phyloP scores from a whole-genome alignment of 1,284 basidiomycete genomes.

The Anthracocystis setariae region DNA sequence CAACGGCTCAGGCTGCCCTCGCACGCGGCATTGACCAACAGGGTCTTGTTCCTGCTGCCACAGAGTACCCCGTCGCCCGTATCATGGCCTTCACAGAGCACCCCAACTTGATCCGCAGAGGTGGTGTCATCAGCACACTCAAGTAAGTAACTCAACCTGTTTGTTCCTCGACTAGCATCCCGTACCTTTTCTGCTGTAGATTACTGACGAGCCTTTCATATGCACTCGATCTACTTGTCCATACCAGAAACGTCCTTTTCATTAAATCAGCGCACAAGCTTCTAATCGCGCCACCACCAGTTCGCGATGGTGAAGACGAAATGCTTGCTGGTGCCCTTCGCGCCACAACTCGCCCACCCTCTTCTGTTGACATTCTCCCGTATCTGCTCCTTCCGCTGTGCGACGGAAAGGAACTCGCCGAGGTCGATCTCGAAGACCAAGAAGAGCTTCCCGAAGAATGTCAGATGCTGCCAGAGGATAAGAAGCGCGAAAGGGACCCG shows the following conservation, averaged over 20 bases:
- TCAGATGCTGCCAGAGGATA: conserved; percentile 87
- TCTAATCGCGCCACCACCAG: conserved; percentile 57
- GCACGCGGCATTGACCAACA: conserved; percentile 35
- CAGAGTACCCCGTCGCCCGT: conserved; percentile 63
- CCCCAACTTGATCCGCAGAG: conserved; percentile 64
- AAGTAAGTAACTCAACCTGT: conserved; percentile 34
- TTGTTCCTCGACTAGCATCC: no score
- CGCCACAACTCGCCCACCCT: conserved; percentile 47
- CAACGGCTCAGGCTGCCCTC: conserved; percentile 48
- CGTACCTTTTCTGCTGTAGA: neutral
- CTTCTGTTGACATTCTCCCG: conserved; percentile 64
- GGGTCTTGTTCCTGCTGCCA: conserved; percentile 29
- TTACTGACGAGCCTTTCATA: neutral
- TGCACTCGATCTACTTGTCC: neutral
- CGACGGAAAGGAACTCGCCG: conserved; percentile 80
- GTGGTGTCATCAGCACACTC: conserved; percentile 65
- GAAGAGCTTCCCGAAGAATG: conserved; percentile 84
- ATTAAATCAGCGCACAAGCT: conserved; percentile 62
- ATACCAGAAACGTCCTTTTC: conserved; percentile 58
- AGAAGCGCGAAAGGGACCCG: conserved; percentile 83
- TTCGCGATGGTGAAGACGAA: conserved; percentile 40
- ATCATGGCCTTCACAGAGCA: conserved; percentile 67
- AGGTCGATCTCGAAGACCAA: conserved; percentile 76
- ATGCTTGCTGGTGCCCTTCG: conserved; percentile 51
- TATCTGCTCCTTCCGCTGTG: conserved; percentile 85